Evolutionary conservation across 2,329 filamentous ascomycete genomes (phyloP).

Genomic region (Trichoderma sp.): DNA sequence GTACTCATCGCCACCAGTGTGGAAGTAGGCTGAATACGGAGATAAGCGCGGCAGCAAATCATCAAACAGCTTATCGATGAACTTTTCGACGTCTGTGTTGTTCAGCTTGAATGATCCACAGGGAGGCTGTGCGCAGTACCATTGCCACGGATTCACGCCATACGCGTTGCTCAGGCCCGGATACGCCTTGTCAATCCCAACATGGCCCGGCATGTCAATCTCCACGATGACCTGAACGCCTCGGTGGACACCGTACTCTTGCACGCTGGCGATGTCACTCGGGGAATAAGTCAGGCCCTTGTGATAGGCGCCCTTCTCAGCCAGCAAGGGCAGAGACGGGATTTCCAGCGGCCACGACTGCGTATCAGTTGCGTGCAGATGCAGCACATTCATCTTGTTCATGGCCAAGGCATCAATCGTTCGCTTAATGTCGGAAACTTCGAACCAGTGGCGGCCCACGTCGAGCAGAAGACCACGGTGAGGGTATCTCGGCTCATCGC

Average conservation of each 20-base stretch:
- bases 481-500: constrained; percentile 72
- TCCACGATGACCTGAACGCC: constrained; percentile 62
- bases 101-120: constrained; percentile 78
- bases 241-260: constrained; percentile 68
- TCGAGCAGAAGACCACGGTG: constrained; percentile 83
- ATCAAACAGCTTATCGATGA: constrained; percentile 71
- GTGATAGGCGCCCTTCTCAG: constrained; percentile 73
- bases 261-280: constrained; percentile 64
- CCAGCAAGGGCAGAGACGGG: constrained; percentile 68
- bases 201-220: constrained; percentile 64
- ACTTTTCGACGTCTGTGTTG: constrained; percentile 66
- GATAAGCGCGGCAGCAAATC: constrained; percentile 74
- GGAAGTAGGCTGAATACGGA: constrained; percentile 74
- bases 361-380: constrained; percentile 79
- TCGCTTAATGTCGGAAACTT: constrained; percentile 66
- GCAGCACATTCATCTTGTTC: constrained; percentile 82
- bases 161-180: constrained; percentile 60
- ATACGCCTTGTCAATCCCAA: constrained; percentile 55
- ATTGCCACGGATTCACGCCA: constrained; percentile 58
- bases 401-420: constrained; percentile 76
- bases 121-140: constrained; percentile 65
- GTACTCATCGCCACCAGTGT: constrained; percentile 86
- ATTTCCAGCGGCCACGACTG: constrained; percentile 87
- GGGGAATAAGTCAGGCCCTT: constrained; percentile 68
- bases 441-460: constrained; percentile 72